Evolutionary conservation across 257 asterid species (phyloP), one percentile per base, ranked within the genome.

Genomic region (Dorcoceras hygrometricum): DNA sequence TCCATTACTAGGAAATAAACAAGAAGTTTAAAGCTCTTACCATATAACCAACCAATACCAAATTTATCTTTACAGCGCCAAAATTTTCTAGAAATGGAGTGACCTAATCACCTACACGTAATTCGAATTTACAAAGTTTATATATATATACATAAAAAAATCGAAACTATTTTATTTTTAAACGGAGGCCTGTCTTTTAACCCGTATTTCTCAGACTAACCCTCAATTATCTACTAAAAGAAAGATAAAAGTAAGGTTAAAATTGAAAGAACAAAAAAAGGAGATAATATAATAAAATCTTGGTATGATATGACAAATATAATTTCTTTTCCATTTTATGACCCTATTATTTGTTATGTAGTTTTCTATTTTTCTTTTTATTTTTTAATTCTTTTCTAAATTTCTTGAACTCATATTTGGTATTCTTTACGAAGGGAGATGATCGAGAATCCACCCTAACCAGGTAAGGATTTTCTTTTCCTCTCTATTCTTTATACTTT

Each of bases 21-120:
- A 29, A 63, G 62, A 51, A 76, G 50, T 48, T 74, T 1, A 1
- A 23, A 59, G 64, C 62, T 65, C 73, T 70, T 63, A 56, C 57
- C 18, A 39, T 39, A 7, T 29, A 51, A 18, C 57, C 65, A 23
- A 25, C 65, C 75, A 64, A 65, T 39, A 36, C 63, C 63, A 39
- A 39, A 10, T 39, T 10, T 11, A 39, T 39, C n/a, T 39, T 39
- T 11, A 39, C 50, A 12, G 3, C n/a, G 12, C 50, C 43, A 34
- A 34, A 34, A 34, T 39, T 39, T 39, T 39, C 50, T 39, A 39
- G 4, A n/a, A 39, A 39, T 18, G 50, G 2, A 39, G 14, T 8
- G 43, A 34, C 11, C 43, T 12, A 12, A 12, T n/a, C n/a, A n/a
- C n/a, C n/a, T n/a, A n/a, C n/a, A n/a, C 50, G 5, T 39, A 39